Base-by-base conservation (phyloP, 495 filamentous ascomycete species). In the Aspergillus sclerotioniger region DNA sequence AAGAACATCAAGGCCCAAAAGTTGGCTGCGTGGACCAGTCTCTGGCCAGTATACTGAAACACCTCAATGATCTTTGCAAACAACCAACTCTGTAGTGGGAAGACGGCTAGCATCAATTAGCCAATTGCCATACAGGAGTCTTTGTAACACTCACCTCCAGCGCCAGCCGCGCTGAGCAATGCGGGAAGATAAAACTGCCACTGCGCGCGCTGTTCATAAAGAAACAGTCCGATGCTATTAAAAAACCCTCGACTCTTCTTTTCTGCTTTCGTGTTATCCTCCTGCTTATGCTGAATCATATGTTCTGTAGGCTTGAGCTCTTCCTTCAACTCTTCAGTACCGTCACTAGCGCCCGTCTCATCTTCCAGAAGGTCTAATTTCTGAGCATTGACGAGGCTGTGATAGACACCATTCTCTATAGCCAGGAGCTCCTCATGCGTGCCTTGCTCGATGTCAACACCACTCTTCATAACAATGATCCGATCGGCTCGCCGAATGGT, bases 1-100 rank as follows among this genome's bases (percentile, higher is more conserved):
- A 87, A 82, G 63, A 88, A 88, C 81, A 87, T 87, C 31, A 88
- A 61, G 15, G 84, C 79, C 84, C 84, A 89, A 56, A 88, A 87
- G 51, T 77, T 79, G n/a, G 67, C 79, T 1, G 71, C 60, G 28
- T 68, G 37, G 12, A 55, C 50, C 0, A 74, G 62, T 44, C 67
- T 54, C 20, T 69, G 52, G 7, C 64, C 73, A 3, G 62, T 63
- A 20, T 76, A 75, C n/a, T 71, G 62, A 43, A 76, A 75, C 0
- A 71, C 71, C 8, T 62, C 41, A 13, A 76, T 54, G 1, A 74
- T 19, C 12, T 67, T 60, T 0, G 73, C 68, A 51, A 71, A 77
- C 13, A 79, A 60, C 53, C 67, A 69, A 29, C 70, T 73, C 46
- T 78, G 73, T 1, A 70, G 49, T 0, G 76, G 56, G 31, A 55